Evolutionary conservation across 441 rosid genomes (phyloP).

Genomic region (Jatropha podagrica): DNA sequence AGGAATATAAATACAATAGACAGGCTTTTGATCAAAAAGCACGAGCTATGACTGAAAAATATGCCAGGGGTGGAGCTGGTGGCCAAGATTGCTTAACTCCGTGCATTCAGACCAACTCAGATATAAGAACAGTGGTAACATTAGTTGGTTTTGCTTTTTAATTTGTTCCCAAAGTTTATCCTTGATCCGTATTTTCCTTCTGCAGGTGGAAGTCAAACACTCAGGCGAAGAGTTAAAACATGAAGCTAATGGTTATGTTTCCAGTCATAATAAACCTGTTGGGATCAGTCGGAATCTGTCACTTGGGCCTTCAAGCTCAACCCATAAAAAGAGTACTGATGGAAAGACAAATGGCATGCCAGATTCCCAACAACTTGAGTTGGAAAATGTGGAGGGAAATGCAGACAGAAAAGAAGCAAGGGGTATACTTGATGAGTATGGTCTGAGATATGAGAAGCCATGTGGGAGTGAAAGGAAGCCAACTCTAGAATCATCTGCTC

Average conservation of each 20-base stretch:
- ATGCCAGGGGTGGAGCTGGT: constrained; percentile 48
- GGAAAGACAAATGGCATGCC: constrained; percentile 22
- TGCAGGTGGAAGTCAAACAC: constrained; percentile 40
- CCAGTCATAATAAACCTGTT: constrained; percentile 24
- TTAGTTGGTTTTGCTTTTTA: neutral
- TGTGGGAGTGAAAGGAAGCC: constrained; percentile 31
- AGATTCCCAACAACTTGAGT: constrained; percentile 12
- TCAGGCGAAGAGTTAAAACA: constrained; percentile 26
- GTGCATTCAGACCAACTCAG: constrained; percentile 26
- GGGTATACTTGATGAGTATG: constrained; percentile 9
- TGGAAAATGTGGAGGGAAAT: constrained; percentile 21
- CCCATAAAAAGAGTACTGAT: constrained; percentile 17
- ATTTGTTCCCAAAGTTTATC: constrained; percentile 3
- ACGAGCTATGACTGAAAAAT: constrained; percentile 59
- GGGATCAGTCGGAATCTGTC: constrained; percentile 40
- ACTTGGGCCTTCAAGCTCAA: constrained; percentile 35
- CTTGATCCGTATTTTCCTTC: neutral
- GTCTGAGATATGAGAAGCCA: constrained; percentile 15
- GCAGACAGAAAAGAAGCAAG: constrained; percentile 31
- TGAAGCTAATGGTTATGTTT: constrained; percentile 27
- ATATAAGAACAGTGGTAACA: constrained; percentile 25
- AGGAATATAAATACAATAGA: constrained; percentile 76
- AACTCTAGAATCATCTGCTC: constrained; percentile 38
- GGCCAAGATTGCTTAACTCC: constrained; percentile 30
- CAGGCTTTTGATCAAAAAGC: constrained; percentile 72